Base-by-base conservation (phyloP, 1,139 yeast genomes). In the Hyphopichia fennica region DNA sequence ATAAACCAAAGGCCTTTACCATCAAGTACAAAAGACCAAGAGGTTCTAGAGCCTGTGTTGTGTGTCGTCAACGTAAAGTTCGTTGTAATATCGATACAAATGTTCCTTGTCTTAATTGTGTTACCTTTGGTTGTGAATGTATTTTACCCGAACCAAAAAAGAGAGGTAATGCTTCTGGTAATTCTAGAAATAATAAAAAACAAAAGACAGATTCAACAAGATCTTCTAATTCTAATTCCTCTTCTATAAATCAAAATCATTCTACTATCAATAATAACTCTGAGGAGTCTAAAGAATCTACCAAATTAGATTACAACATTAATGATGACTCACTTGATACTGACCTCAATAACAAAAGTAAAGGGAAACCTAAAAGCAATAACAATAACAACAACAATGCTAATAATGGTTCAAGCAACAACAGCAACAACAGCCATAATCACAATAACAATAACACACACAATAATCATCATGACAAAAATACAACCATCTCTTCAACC, bases 101-200 rank as follows among this genome's bases (percentile, higher is more conserved):
- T 53, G 81, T 82, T 52, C 91, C 91, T 2, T 84, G 91, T 57
- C 82, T 90, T 25, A 84, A 84, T 59, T 84, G 91, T 57, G 75
- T 82, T 39, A 86, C 90, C 1, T 84, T 84, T 63, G 87, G 87
- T 2, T 82, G 88, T 58, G 89, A 82, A 47, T 84, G 91, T 63
- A 67, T 71, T 30, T 69, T 83, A 39, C 89, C 89, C 1, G 87
- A 81, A 42, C 75, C 74, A 20, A 76, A 75, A 56, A 67, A 74
- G 56, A 57, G 79, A 55, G 74, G 74, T 19, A 62, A 58, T 40
- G 54, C 58, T 20, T 46, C 61, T 2, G 58, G 47, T 1, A 64
- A 62, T 20, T 51, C 62, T 11, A 57, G 60, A 44, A 47, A 52
- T 25, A 60, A 63, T 46, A 52, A 58, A 30, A 40, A 46, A 29